Evolutionary conservation across 2,329 filamentous ascomycete species (phyloP).

Genomic region (Cordyceps militaris): DNA sequence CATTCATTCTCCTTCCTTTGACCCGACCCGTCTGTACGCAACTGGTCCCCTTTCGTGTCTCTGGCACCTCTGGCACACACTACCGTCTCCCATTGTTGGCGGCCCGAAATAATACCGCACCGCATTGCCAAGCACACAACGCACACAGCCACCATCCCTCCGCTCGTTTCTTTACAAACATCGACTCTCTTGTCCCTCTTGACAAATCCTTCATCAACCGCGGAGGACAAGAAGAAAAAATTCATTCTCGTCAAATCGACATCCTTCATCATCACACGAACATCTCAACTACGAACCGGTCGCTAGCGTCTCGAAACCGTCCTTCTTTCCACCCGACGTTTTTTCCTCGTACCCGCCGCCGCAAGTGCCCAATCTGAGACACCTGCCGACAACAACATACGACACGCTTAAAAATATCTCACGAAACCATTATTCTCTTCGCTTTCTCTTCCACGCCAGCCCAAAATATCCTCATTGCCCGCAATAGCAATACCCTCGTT

Average conservation of each 20-base stretch:
- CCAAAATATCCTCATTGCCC: neutral
- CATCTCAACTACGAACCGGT: neutral
- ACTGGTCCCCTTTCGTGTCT: neutral
- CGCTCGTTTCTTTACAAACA: neutral
- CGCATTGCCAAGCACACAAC: neutral
- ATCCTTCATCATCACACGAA: neutral
- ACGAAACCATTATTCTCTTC: neutral
- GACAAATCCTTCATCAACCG: neutral
- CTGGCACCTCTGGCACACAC: neutral
- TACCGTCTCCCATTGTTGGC: neutral
- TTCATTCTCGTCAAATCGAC: neutral
- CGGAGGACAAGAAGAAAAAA: neutral
- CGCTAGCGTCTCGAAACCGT: neutral
- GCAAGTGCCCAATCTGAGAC: slow-evolving; percentile 7
- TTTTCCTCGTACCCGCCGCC: neutral
- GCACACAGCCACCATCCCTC: neutral
- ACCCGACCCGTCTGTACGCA: neutral
- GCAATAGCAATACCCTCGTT: neutral
- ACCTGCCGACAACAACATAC: slow-evolving; percentile 7
- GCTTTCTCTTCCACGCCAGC: neutral
- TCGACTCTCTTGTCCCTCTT: neutral
- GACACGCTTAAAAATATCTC: neutral
- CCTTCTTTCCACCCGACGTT: neutral
- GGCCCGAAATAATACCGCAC: slow-evolving; percentile 3
- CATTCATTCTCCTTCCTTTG: neutral